Evolutionary conservation across 78 protist species (phyloP).

Genomic region (Trichosphaerium sp.): DNA sequence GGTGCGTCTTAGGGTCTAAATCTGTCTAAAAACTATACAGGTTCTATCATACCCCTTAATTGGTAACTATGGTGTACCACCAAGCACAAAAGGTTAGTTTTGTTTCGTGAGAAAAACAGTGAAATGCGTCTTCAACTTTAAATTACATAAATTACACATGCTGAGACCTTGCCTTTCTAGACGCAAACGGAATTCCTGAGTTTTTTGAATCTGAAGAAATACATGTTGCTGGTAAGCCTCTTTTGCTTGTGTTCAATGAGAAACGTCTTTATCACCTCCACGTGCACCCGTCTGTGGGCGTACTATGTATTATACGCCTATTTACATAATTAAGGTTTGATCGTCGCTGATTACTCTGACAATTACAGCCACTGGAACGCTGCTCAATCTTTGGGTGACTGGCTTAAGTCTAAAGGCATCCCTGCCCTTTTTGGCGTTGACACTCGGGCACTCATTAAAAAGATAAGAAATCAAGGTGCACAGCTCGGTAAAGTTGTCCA

Average conservation of each 20-base stretch:
- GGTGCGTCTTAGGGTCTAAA: too few species aligned
- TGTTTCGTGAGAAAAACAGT: too few species aligned
- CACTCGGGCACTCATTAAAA: conserved; percentile 86
- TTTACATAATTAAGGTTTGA: too few species aligned
- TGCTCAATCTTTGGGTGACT: conserved; percentile 57
- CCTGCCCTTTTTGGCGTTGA: conserved; percentile 90
- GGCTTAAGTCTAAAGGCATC: conserved; percentile 70
- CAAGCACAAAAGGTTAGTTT: too few species aligned
- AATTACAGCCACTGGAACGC: conserved; percentile 89
- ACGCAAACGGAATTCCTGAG: conserved; percentile 52
- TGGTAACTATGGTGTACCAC: conserved; percentile 94
- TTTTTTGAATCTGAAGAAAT: conserved; percentile 67
- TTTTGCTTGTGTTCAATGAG: too few species aligned
- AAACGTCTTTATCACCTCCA: too few species aligned
- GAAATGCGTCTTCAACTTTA: not conserved
- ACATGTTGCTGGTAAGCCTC: conserved; percentile 62
- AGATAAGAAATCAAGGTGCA: conserved; percentile 76
- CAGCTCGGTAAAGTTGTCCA: conserved; percentile 78
- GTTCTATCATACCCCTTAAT: conserved; percentile 86
- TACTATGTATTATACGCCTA: too few species aligned
- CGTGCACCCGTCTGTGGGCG: too few species aligned
- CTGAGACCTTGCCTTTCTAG: too few species aligned
- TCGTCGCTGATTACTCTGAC: conserved; percentile 71
- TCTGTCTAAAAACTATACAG: too few species aligned
- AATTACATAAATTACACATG: not conserved